phyloP scores from a whole-genome alignment of 176 grass and related monocot species.

The Aegilops sharonensis region DNA sequence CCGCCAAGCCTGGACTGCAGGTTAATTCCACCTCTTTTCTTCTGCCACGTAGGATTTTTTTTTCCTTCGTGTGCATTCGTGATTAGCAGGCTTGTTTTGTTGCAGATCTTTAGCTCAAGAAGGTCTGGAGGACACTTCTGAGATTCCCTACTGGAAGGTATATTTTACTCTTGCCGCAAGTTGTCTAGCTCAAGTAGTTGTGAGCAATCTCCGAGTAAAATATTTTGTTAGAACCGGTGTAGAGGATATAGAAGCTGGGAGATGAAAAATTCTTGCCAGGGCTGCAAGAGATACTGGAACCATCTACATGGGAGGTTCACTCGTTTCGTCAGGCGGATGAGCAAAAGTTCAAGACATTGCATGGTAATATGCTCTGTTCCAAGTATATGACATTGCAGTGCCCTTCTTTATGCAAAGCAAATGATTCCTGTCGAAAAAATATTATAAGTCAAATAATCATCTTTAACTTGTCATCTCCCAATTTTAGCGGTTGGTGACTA shows the following conservation, averaged over 20 bases:
- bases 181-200: background rate
- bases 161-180: too few relatives aligned
- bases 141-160: too few relatives aligned
- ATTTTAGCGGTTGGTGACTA: too few relatives aligned
- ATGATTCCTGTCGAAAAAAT: too few relatives aligned
- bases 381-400: background rate
- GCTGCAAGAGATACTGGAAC: background rate
- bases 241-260: background rate
- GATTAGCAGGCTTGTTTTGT: background rate
- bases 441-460: background rate
- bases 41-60: background rate
- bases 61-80: background rate
- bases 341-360: conserved; percentile 23
- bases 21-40: background rate
- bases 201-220: too few relatives aligned
- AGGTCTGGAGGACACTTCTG: background rate
- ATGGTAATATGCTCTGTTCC: conserved; percentile 4
- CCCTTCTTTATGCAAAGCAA: too few relatives aligned
- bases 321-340: conserved; percentile 20
- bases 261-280: background rate
- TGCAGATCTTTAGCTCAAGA: background rate
- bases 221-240: background rate
- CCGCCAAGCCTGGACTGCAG: background rate
- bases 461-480: background rate
- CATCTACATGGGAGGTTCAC: conserved; percentile 10